Evolutionary conservation across 2,329 filamentous ascomycete species (phyloP).

Genomic region (Aspergillus melleus): DNA sequence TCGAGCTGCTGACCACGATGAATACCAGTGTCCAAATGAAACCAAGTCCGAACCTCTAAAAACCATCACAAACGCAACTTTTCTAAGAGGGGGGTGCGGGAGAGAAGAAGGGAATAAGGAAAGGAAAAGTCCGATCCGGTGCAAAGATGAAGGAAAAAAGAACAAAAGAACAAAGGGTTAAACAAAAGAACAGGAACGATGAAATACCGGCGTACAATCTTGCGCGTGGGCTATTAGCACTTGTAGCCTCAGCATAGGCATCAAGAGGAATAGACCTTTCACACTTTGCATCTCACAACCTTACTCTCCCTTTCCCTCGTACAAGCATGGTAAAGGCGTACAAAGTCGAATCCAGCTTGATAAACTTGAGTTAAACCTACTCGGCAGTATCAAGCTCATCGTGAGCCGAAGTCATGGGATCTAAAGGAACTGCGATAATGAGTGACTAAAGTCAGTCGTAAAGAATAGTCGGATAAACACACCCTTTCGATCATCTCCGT

Average conservation of each 20-base stretch:
- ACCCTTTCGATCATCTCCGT: slow-evolving; percentile 92
- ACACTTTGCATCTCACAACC: background rate
- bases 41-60: slow-evolving; percentile 7
- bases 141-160: slow-evolving; percentile 9
- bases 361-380: slow-evolving; percentile 42
- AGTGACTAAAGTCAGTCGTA: slow-evolving; percentile 4
- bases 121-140: slow-evolving; percentile 4
- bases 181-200: slow-evolving; percentile 4
- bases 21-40: slow-evolving; percentile 24
- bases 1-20: slow-evolving; percentile 30
- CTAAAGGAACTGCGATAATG: slow-evolving; percentile 53
- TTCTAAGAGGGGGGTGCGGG: background rate
- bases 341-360: background rate
- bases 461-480: slow-evolving; percentile 17
- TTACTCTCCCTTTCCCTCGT: background rate
- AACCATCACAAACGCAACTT: slow-evolving; percentile 4
- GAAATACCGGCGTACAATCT: slow-evolving; percentile 6
- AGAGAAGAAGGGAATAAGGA: background rate
- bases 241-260: background rate
- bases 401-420: slow-evolving; percentile 78
- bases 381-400: slow-evolving; percentile 97
- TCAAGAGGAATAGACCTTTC: background rate
- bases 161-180: slow-evolving; percentile 1
- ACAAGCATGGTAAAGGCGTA: background rate
- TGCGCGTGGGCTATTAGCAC: background rate